These are phyloP conservation scores for Cryphonectria naterciae DNA, from an alignment of 2,329 filamentous ascomycete genomes.

Conservation along the genomic window DNA sequence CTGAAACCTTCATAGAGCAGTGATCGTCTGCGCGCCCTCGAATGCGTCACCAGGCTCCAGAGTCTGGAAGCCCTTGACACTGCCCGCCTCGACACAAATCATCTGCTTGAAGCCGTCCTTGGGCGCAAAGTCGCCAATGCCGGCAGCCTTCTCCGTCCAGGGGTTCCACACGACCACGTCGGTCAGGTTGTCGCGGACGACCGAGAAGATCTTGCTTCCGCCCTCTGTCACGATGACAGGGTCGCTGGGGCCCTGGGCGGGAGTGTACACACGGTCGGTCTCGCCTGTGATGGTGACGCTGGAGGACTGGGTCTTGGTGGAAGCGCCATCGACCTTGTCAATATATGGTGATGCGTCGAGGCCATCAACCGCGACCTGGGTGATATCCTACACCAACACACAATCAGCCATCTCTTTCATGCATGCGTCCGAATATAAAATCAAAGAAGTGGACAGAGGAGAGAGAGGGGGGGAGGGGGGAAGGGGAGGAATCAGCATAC, in stretches of 20 bases:
- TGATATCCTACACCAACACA: constrained; percentile 71
- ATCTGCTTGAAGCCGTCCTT: constrained; percentile 91
- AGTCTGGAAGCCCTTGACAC: constrained; percentile 79
- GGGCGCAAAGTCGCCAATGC: constrained; percentile 85
- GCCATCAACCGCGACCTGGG: constrained; percentile 71
- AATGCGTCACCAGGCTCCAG: constrained; percentile 77
- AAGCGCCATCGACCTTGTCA: constrained; percentile 77
- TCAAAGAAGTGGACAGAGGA: background rate
- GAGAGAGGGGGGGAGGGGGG: too few species aligned
- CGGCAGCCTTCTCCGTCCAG: constrained; percentile 81
- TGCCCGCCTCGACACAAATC: constrained; percentile 91
- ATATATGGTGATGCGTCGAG: constrained; percentile 77
- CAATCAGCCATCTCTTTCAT: background rate
- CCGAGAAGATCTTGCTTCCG: constrained; percentile 68
- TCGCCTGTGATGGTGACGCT: constrained; percentile 74
- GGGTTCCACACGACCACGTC: constrained; percentile 98
- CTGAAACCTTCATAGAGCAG: constrained; percentile 37
- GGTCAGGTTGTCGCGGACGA: constrained; percentile 81
- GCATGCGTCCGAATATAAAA: background rate
- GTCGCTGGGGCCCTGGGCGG: constrained; percentile 61
- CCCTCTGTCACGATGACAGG: constrained; percentile 64
- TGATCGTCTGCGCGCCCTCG: constrained; percentile 64
- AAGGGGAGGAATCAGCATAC: constrained; percentile 52
- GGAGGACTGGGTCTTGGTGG: constrained; percentile 67
- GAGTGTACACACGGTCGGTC: constrained; percentile 87